Percentiles rank a stretch among this genome's conserved stretches.
Evolutionary conservation across 768 basidiomycete genomes (phyloP).

Genomic region (Rhizopogon roseolus): DNA sequence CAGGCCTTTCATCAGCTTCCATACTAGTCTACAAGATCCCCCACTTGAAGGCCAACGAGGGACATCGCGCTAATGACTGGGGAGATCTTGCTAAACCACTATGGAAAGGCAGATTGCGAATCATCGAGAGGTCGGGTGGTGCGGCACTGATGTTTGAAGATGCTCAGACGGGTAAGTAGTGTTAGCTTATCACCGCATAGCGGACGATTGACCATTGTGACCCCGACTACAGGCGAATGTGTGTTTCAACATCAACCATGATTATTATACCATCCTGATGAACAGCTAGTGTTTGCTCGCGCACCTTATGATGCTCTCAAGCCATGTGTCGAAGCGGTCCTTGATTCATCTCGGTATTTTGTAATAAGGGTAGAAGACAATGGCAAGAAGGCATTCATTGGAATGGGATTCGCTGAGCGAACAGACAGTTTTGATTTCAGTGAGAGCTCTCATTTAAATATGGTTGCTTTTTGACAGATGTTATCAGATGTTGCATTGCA

Average conservation of each 20-base stretch:
- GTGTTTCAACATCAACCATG: conserved; percentile 23
- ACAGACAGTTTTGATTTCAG: conserved; percentile 92
- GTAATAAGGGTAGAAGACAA: conserved; percentile 87
- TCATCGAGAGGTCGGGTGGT: conserved; percentile 69
- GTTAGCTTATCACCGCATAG: neutral
- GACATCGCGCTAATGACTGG: conserved; percentile 91
- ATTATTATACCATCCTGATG: conserved; percentile 5
- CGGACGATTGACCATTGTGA: conserved; percentile 4
- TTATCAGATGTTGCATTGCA: conserved; percentile 74
- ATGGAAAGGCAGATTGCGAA: conserved; percentile 89
- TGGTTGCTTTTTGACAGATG: conserved; percentile 6
- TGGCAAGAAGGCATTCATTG: conserved; percentile 87
- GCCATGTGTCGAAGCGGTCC: conserved; percentile 89
- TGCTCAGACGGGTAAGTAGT: conserved; percentile 59
- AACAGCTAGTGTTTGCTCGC: conserved; percentile 72
- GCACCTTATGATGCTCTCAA: conserved; percentile 75
- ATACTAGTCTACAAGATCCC: conserved; percentile 85
- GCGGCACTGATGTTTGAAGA: conserved; percentile 81
- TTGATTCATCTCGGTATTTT: conserved; percentile 94
- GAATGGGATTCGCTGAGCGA: conserved; percentile 87
- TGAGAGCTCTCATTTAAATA: conserved; percentile 32
- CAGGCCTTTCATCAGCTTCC: conserved; percentile 12
- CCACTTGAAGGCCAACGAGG: conserved; percentile 79
- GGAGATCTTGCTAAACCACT: conserved; percentile 77
- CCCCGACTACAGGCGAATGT: conserved; percentile 56